phyloP scores from a whole-genome alignment of 441 rosid species.

The Gossypium davidsonii region DNA sequence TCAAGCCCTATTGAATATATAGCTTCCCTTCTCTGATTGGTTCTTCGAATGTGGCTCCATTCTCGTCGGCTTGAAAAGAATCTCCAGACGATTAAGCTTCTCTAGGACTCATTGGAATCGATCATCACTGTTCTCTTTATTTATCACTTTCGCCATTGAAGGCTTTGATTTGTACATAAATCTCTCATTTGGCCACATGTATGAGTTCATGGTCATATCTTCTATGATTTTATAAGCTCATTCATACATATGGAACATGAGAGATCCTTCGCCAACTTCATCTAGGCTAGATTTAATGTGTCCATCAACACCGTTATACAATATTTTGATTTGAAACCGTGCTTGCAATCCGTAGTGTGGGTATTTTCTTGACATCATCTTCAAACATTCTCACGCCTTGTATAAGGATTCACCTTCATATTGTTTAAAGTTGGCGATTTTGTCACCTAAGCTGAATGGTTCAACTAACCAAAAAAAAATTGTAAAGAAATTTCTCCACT shows the following conservation, averaged over 20 bases:
- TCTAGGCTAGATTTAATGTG: background rate
- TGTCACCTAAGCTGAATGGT: background rate
- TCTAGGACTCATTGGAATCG: background rate
- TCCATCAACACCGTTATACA: too few relatives aligned
- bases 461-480: background rate
- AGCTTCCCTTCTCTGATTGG: too few relatives aligned
- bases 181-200: background rate
- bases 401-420: background rate
- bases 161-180: background rate
- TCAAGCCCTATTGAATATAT: too few relatives aligned
- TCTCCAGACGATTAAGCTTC: background rate
- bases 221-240: background rate
- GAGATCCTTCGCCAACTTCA: background rate
- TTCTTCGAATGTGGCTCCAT: too few relatives aligned
- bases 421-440: too few relatives aligned
- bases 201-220: background rate
- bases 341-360: background rate
- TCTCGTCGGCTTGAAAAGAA: background rate
- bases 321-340: background rate
- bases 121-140: background rate
- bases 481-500: too few relatives aligned
- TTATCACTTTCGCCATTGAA: background rate
- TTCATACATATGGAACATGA: background rate
- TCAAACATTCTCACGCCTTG: background rate
- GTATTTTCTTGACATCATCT: background rate